A percentile compares a stretch with the other conserved stretches of the same genome.
Evolutionary conservation across 2,329 filamentous ascomycete species (phyloP).

Genomic region (Pleoardoris graminearum): DNA sequence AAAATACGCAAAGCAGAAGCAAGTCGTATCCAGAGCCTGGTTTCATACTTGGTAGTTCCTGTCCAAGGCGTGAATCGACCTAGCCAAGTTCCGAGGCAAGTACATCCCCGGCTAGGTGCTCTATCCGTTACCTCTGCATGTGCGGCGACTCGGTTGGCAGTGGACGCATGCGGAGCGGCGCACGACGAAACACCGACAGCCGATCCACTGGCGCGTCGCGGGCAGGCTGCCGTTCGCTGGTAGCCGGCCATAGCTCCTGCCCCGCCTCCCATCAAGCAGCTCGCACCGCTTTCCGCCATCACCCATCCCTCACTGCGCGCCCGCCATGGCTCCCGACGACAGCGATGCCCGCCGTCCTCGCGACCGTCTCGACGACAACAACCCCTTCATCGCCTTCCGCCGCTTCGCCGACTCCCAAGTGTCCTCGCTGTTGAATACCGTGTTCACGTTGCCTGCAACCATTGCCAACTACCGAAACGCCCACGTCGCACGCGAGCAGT

Average conservation of each 20-base stretch:
- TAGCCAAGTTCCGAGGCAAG: too few species aligned
- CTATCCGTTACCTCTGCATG: too few species aligned
- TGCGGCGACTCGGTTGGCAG: too few species aligned
- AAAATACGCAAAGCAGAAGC: too few species aligned
- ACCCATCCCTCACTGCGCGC: constrained; percentile 4
- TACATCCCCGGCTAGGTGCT: too few species aligned
- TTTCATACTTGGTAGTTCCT: too few species aligned
- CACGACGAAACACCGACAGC: constrained; percentile 1
- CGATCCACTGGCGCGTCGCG: constrained; percentile 1
- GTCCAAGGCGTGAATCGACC: too few species aligned
- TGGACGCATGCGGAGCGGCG: constrained; percentile 1
- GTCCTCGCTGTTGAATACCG: constrained; percentile 56
- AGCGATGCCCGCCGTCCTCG: constrained; percentile 21
- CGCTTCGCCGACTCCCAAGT: constrained; percentile 63
- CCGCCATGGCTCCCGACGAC: constrained; percentile 28
- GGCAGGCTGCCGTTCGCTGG: constrained; percentile 5
- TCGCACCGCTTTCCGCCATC: background rate
- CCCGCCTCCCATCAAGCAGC: constrained; percentile 10
- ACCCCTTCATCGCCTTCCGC: constrained; percentile 64
- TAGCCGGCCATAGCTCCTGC: constrained; percentile 4
- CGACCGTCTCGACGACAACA: constrained; percentile 40
- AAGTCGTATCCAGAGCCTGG: too few species aligned
- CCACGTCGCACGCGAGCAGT: constrained; percentile 35
- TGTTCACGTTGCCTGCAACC: constrained; percentile 49
- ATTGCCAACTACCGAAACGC: constrained; percentile 38